Evolutionary conservation across 2,329 filamentous ascomycete genomes (phyloP).

Genomic region (Plenodomus biglobosus): DNA sequence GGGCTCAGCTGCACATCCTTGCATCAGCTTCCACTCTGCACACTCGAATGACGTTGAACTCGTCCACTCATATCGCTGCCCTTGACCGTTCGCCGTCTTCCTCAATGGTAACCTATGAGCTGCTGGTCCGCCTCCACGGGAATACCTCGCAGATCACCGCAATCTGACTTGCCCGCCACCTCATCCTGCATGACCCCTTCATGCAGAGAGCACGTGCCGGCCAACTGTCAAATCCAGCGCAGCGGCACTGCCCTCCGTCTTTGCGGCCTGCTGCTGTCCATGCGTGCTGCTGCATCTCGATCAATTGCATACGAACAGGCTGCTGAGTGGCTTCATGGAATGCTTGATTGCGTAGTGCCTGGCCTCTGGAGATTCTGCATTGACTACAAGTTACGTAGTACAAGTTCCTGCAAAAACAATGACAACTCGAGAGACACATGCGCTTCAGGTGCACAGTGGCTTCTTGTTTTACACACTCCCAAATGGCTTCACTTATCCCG

Average conservation of each 20-base stretch:
- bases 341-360: conserved; percentile 4
- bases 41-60: conserved; percentile 22
- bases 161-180: conserved; percentile 37
- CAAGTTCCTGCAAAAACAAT: conserved; percentile 3
- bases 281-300: neutral
- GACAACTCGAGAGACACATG: neutral
- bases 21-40: conserved; percentile 18
- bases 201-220: conserved; percentile 4
- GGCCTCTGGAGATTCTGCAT: neutral
- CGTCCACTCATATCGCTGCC: conserved; percentile 23
- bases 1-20: conserved; percentile 18
- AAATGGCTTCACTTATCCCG: no score
- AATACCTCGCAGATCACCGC: conserved; percentile 22
- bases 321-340: neutral
- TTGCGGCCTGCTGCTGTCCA: neutral
- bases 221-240: conserved; percentile 6
- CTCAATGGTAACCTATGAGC: conserved; percentile 42
- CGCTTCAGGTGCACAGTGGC: neutral
- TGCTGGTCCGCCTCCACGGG: conserved; percentile 35
- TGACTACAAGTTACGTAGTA: conserved; percentile 2
- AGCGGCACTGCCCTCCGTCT: neutral
- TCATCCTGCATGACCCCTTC: conserved; percentile 37
- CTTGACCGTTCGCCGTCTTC: conserved; percentile 19
- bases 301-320: conserved; percentile 3
- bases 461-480: no score